Evolutionary conservation across 345 rosid species (phyloP).

Genomic region (Citrus cavaleriei): DNA sequence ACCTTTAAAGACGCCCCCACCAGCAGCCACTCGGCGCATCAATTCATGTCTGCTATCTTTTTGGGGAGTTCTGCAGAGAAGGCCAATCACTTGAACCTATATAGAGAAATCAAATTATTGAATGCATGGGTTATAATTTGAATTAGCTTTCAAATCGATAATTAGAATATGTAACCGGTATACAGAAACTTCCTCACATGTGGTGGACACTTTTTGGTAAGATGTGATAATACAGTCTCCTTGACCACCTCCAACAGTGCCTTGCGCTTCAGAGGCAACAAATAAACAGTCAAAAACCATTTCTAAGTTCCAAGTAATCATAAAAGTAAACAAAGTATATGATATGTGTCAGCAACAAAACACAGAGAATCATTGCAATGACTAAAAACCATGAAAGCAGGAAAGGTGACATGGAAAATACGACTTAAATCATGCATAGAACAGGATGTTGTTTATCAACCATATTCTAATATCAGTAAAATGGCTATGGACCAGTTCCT

Average conservation of each 20-base stretch:
- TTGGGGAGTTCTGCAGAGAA: slow-evolving; percentile 86
- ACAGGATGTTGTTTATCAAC: background rate
- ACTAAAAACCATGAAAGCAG: background rate
- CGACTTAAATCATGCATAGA: background rate
- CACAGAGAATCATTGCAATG: background rate
- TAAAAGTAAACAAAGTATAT: background rate
- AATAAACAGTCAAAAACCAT: slow-evolving; percentile 17
- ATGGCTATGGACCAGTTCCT: background rate
- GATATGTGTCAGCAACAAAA: background rate
- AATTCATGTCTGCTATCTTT: slow-evolving; percentile 90
- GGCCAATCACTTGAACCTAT: slow-evolving; percentile 90
- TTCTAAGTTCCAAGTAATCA: background rate
- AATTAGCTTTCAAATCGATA: background rate
- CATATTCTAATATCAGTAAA: background rate
- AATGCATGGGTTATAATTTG: background rate
- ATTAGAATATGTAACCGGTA: background rate
- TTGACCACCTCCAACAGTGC: slow-evolving; percentile 72
- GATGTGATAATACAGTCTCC: slow-evolving; percentile 86
- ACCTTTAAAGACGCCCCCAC: slow-evolving; percentile 83
- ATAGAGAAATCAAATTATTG: background rate
- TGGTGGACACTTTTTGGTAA: slow-evolving; percentile 81
- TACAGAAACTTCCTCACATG: slow-evolving; percentile 49
- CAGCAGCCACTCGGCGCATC: slow-evolving; percentile 88
- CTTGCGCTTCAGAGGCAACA: slow-evolving; percentile 57
- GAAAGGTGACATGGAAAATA: background rate